These are phyloP conservation scores for Alternaria sp. DNA, from an alignment of 2,329 filamentous ascomycete genomes.

Conservation along the genomic window DNA sequence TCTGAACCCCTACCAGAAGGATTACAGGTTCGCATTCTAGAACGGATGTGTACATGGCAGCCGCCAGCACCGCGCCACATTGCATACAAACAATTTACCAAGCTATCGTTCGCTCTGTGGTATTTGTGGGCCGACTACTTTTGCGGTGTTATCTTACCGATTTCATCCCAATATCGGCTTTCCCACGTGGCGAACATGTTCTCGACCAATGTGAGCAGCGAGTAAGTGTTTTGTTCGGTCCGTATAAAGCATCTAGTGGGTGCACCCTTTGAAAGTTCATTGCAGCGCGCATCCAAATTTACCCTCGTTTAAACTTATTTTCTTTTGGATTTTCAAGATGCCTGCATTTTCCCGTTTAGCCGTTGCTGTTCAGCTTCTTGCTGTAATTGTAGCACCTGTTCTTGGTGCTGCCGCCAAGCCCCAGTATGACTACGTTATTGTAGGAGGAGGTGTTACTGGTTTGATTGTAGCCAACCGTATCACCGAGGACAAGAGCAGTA, in stretches of 20 bases:
- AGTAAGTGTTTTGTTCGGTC: constrained; percentile 9
- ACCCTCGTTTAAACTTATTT: constrained; percentile 27
- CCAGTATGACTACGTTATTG: constrained; percentile 44
- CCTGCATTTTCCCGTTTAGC: constrained; percentile 38
- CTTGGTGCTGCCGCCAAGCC: constrained; percentile 20
- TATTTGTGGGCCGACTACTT: constrained; percentile 7
- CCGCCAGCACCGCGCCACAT: constrained; percentile 3
- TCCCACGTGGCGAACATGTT: constrained; percentile 22
- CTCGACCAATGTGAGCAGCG: constrained; percentile 23
- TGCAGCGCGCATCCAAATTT: constrained; percentile 10
- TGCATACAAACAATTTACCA: constrained; percentile 16
- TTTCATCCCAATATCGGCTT: constrained; percentile 20
- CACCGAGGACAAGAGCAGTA: constrained; percentile 36
- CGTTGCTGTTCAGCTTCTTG: constrained; percentile 35
- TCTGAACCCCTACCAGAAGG: constrained; percentile 4
- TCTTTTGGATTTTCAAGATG: constrained; percentile 29
- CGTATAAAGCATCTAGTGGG: constrained; percentile 30
- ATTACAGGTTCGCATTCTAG: constrained; percentile 8
- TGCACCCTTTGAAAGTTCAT: constrained; percentile 11
- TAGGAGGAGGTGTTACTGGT: constrained; percentile 44
- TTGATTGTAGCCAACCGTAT: constrained; percentile 42
- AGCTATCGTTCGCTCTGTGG: not conserved
- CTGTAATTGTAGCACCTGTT: constrained; percentile 31
- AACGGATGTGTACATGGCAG: not conserved
- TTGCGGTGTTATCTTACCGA: constrained; percentile 5